Percentiles rank a stretch among this genome's conserved stretches.
Conservation (phyloP, 768 basidiomycete species). For the Rhizopogon roseolus region DNA sequence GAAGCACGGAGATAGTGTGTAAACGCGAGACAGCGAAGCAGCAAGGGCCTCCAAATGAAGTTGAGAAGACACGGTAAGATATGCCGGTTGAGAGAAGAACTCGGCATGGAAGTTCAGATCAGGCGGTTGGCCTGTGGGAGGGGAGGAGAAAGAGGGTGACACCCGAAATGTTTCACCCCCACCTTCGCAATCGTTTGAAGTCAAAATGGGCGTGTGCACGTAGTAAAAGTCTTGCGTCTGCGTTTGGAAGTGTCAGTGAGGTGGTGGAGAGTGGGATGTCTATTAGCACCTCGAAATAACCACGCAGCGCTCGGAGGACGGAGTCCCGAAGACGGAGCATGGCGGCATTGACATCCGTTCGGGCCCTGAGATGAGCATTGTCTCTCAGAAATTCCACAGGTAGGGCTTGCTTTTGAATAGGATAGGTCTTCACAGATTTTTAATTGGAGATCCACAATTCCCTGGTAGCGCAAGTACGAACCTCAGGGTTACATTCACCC, state of each 20-base stretch:
- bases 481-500: constrained; percentile 57
- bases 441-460: constrained; percentile 6
- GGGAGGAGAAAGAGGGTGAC: constrained; percentile 31
- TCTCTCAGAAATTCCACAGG: constrained; percentile 79
- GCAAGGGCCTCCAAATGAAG: constrained; percentile 90
- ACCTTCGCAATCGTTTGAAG: constrained; percentile 92
- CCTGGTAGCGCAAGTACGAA: constrained; percentile 19
- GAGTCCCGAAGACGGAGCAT: constrained; percentile 71
- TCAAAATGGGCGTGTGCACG: constrained; percentile 83
- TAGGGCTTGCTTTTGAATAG: constrained; percentile 86
- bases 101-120: constrained; percentile 30
- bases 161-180: constrained; percentile 90
- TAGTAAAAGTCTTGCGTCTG: constrained; percentile 77
- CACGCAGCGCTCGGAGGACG: constrained; percentile 50
- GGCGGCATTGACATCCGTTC: constrained; percentile 66
- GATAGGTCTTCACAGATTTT: constrained; percentile 57
- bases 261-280: constrained; percentile 1
- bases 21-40: constrained; percentile 73
- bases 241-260: constrained; percentile 10
- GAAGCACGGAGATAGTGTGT: constrained; percentile 91
- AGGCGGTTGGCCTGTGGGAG: constrained; percentile 8
- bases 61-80: constrained; percentile 93
- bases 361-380: constrained; percentile 80
- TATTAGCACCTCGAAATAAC: constrained; percentile 63
- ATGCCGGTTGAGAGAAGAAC: constrained; percentile 74